Evolutionary conservation across 2,329 filamentous ascomycete species (phyloP).

Genomic region (Colletotrichum costaricense): DNA sequence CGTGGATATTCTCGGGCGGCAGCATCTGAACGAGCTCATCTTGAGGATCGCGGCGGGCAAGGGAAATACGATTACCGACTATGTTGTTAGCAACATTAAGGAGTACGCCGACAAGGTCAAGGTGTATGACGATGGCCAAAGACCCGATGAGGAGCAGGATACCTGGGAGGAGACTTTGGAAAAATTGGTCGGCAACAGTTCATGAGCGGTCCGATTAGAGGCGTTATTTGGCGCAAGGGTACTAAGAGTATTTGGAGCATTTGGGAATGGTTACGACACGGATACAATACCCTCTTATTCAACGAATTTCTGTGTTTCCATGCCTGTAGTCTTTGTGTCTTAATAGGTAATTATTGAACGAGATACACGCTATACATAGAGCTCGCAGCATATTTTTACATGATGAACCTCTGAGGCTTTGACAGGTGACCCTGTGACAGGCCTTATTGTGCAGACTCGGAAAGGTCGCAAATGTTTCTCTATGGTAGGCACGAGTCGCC

Average conservation of each 20-base stretch:
- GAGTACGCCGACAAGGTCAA: constrained; percentile 87
- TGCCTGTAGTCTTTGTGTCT: neutral
- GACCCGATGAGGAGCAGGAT: neutral
- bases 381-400: constrained; percentile 1
- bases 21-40: constrained; percentile 91
- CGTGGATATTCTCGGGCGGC: constrained; percentile 92
- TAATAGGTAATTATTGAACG: neutral
- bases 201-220: constrained; percentile 2
- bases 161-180: neutral
- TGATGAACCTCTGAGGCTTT: neutral
- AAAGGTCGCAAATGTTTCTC: neutral
- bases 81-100: constrained; percentile 82
- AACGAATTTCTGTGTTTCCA: neutral
- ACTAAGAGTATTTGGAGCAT: neutral
- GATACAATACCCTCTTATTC: constrained; percentile 16
- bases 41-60: constrained; percentile 86
- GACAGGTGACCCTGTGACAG: neutral
- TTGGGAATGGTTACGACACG: neutral
- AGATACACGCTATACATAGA: constrained; percentile 3
- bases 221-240: constrained; percentile 18
- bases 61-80: constrained; percentile 82
- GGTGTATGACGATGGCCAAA: constrained; percentile 74
- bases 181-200: neutral
- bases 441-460: neutral
- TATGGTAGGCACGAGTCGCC: neutral